A percentile compares a stretch with the other conserved stretches of the same genome.
Evolutionary conservation across 2,329 filamentous ascomycete species (phyloP).

Genomic region (Aureobasidium sp.): DNA sequence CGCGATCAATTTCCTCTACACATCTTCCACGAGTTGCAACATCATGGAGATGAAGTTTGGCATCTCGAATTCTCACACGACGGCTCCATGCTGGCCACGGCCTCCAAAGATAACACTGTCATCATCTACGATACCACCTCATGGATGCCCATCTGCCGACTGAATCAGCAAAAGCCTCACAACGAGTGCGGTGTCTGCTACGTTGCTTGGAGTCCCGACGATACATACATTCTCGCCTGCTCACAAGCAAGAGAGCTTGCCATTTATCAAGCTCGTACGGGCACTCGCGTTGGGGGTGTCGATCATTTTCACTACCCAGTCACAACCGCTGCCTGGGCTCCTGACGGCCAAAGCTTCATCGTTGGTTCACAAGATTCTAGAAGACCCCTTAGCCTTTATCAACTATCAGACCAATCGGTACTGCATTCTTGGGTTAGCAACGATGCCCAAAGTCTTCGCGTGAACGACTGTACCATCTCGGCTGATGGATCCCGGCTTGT

Average conservation of each 20-base stretch:
- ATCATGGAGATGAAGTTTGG: conserved; percentile 83
- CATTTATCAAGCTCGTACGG: conserved; percentile 38
- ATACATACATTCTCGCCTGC: conserved; percentile 78
- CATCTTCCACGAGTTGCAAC: conserved; percentile 60
- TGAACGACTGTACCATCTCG: conserved; percentile 80
- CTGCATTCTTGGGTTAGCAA: conserved; percentile 14
- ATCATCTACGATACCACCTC: conserved; percentile 73
- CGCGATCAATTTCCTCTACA: conserved; percentile 70
- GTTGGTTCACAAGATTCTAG: conserved; percentile 67
- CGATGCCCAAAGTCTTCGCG: conserved; percentile 38
- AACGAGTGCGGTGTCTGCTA: conserved; percentile 59
- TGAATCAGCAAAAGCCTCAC: conserved; percentile 50
- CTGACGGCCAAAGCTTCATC: conserved; percentile 69
- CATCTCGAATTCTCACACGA: conserved; percentile 85
- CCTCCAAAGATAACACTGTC: conserved; percentile 66
- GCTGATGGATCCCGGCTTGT: conserved; percentile 73
- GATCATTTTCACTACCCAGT: conserved; percentile 74
- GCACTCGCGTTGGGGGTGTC: conserved; percentile 55
- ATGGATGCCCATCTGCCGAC: conserved; percentile 56
- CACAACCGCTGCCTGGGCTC: conserved; percentile 82
- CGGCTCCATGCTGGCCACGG: conserved; percentile 73
- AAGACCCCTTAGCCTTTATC: conserved; percentile 55
- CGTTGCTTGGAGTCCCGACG: conserved; percentile 86
- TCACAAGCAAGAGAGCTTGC: conserved; percentile 36
- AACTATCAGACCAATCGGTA: conserved; percentile 13